Base-by-base conservation (phyloP, 2,329 filamentous ascomycete genomes). In the Paraphaeosphaeria minitans region DNA sequence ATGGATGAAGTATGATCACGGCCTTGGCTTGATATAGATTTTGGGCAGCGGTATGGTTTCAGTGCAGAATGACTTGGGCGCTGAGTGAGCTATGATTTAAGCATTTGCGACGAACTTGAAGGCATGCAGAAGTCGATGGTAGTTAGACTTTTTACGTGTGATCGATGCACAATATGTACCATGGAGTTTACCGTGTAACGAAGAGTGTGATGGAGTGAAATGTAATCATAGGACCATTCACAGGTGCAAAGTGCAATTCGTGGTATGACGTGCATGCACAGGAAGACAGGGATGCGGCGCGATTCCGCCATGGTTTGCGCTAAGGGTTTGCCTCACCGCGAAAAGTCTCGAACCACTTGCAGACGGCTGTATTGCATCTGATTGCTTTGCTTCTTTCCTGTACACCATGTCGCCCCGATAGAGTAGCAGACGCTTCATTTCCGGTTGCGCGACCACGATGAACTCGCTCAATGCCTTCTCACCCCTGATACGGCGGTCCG, bases 371-470 rank as follows among this genome's bases (percentile, higher is more conserved):
- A 33, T 16, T 35, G 29, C 31, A 37, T 39, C 39, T 35, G 21
- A 16, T 37, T 31, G 37, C 43, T 29, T 53, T 9, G 7, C 21
- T 31, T n/a, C 5, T 7, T 39, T n/a, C 4, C 47, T 16, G 35
- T 27, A 22, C 31, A 16, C 41, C 46, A 48, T 57, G 47, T 35
- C 51, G 43, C 35, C n/a, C 16, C 27, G 33, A 49, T 33, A 39
- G 31, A 47, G 24, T 39, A 56, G 24, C 46, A 9, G 21, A 39
- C 48, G 48, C 43, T 51, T 24, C 12, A 10, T 56, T 37, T 39
- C 45, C 58, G 53, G 58, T 46, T 24, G 72, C 73, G 69, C 62
- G 56, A 55, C 55, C 48, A 66, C 71, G 62, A 77, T 77, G 75
- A 73, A 67, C 53, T 57, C 66, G 42, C 63, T 64, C 19, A 60